Conservation (phyloP, 2,329 filamentous ascomycete species). For the Podosphaera xanthii region DNA sequence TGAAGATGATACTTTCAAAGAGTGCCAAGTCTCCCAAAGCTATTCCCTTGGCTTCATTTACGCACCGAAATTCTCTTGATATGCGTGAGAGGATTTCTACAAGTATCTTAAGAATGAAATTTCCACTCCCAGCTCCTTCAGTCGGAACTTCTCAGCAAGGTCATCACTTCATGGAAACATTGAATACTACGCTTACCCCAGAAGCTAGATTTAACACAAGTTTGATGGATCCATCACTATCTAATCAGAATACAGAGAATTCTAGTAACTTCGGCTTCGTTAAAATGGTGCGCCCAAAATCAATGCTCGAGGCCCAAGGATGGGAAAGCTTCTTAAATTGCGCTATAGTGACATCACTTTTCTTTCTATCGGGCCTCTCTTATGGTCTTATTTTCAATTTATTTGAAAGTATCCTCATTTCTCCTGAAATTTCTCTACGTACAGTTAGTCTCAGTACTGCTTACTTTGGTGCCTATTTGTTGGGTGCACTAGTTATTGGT, state of each 20-base stretch:
- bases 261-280: conserved; percentile 55
- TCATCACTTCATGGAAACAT: conserved; percentile 6
- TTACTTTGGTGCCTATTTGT: conserved; percentile 51
- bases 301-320: conserved; percentile 40
- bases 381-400: conserved; percentile 71
- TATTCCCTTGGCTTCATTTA: not conserved
- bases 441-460: conserved; percentile 44
- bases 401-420: conserved; percentile 43
- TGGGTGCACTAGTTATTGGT: conserved; percentile 47
- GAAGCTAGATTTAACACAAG: conserved; percentile 4
- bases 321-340: conserved; percentile 49
- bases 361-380: conserved; percentile 77
- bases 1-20: conserved; percentile 18
- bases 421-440: conserved; percentile 31
- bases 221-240: conserved; percentile 8
- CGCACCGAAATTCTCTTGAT: not conserved
- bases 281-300: conserved; percentile 44
- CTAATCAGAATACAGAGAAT: conserved; percentile 11
- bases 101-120: not conserved
- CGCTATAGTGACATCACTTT: conserved; percentile 53
- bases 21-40: conserved; percentile 7
- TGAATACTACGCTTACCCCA: conserved; percentile 4
- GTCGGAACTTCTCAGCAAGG: too few species aligned
- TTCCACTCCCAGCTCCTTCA: not conserved
- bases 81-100: not conserved